Percentiles rank a stretch among this genome's conserved stretches.
Conservation (phyloP, 2,329 filamentous ascomycete species). For the Coniochaeta ligniaria region DNA sequence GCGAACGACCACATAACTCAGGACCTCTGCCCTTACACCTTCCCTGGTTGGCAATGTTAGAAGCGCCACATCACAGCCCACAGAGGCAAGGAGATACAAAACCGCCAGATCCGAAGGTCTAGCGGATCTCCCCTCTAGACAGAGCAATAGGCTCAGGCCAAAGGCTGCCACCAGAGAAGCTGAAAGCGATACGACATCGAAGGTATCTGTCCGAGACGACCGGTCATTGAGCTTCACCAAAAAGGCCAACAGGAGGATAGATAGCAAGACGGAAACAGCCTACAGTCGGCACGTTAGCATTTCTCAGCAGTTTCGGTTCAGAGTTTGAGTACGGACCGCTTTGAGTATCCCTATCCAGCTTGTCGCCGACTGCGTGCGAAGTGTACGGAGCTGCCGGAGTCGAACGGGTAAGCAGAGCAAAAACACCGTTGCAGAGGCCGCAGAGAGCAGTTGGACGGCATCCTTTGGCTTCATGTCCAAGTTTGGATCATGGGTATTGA, state of each 20-base stretch:
- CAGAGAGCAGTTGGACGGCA: background rate
- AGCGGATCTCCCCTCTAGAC: background rate
- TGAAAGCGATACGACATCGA: background rate
- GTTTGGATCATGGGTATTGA: too few species aligned
- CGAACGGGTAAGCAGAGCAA: background rate
- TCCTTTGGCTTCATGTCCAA: too few species aligned
- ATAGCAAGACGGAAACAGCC: too few species aligned
- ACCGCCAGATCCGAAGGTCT: background rate
- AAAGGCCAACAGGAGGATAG: background rate
- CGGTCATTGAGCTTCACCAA: background rate
- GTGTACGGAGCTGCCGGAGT: background rate
- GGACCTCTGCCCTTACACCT: too few species aligned
- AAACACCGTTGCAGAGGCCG: background rate
- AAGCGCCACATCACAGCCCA: background rate
- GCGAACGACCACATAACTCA: background rate
- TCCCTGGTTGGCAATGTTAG: background rate
- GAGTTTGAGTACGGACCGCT: background rate
- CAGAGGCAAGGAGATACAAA: background rate
- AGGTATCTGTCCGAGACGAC: background rate
- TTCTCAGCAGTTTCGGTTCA: too few species aligned
- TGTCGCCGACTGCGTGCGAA: background rate
- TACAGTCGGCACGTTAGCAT: too few species aligned
- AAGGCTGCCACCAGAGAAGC: background rate
- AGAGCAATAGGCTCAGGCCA: background rate
- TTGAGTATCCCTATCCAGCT: background rate